A percentile compares a stretch with the other conserved stretches of the same genome.
These are phyloP conservation scores for Candida lessepsii DNA, from an alignment of 805 yeast genomes.

Conservation along the genomic window DNA sequence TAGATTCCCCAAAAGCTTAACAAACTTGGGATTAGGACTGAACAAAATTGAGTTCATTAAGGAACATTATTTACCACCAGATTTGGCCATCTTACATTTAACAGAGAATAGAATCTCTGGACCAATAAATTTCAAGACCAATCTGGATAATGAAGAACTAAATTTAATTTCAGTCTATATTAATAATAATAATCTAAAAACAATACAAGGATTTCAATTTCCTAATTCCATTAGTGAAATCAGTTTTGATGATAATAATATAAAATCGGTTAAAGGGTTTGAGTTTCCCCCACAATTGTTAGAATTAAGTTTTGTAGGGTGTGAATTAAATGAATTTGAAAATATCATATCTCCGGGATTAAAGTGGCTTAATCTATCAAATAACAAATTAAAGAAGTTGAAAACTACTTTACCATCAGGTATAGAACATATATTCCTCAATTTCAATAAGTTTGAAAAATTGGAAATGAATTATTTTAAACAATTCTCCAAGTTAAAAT, in stretches of 20 bases:
- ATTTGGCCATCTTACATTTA: slow-evolving; percentile 15
- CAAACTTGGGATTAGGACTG: slow-evolving; percentile 19
- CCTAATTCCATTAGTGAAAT: slow-evolving; percentile 14
- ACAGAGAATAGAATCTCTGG: slow-evolving; percentile 19
- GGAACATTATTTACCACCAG: slow-evolving; percentile 15
- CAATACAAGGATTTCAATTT: slow-evolving; percentile 16
- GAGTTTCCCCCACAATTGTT: slow-evolving; percentile 13
- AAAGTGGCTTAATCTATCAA: slow-evolving; percentile 15
- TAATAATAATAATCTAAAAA: slow-evolving; percentile 16
- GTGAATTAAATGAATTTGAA: slow-evolving; percentile 14
- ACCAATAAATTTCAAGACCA: slow-evolving; percentile 15
- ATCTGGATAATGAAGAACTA: slow-evolving; percentile 14
- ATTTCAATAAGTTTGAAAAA: slow-evolving; percentile 12
- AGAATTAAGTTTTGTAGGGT: slow-evolving; percentile 21
- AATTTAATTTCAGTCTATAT: slow-evolving; percentile 17
- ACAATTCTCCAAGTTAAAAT: slow-evolving; percentile 8
- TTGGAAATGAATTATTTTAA: slow-evolving; percentile 11
- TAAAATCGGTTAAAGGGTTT: slow-evolving; percentile 11
- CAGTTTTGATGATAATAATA: slow-evolving; percentile 19
- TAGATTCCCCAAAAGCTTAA: slow-evolving; percentile 16
- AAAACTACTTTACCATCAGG: slow-evolving; percentile 12
- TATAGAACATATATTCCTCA: slow-evolving; percentile 11
- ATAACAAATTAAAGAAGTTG: slow-evolving; percentile 13
- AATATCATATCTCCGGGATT: slow-evolving; percentile 10
- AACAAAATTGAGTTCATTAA: slow-evolving; percentile 14